Evolutionary conservation across 1,139 yeast genomes (phyloP).

Genomic region (Pichia sp.): DNA sequence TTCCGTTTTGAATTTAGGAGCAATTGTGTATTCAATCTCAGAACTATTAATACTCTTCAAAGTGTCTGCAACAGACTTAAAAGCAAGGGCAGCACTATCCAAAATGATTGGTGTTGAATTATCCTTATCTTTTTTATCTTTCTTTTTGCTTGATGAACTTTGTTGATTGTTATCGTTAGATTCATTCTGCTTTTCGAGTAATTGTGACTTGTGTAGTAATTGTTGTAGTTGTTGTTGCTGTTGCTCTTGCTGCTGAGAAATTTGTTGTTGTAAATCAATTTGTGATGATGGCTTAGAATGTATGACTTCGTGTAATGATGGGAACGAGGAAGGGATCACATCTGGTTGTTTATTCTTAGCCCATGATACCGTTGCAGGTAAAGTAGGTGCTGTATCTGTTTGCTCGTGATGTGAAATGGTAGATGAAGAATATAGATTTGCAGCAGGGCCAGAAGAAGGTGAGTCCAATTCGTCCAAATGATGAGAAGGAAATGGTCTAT

Average conservation of each 20-base stretch:
- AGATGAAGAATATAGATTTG: conserved; percentile 7
- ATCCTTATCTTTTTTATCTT: conserved; percentile 26
- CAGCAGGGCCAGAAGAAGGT: conserved; percentile 10
- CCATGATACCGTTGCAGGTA: conserved; percentile 57
- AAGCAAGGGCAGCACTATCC: conserved; percentile 19
- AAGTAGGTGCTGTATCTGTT: conserved; percentile 26
- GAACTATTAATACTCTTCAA: conserved; percentile 18
- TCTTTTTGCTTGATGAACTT: conserved; percentile 15
- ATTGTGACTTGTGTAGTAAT: conserved; percentile 12
- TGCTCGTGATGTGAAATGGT: not conserved
- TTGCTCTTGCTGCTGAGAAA: conserved; percentile 14
- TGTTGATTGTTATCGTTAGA: conserved; percentile 6
- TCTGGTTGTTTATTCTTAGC: conserved; percentile 28
- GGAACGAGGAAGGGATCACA: conserved; percentile 45
- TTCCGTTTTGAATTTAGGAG: conserved; percentile 15
- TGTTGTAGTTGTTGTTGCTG: conserved; percentile 15
- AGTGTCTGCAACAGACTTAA: conserved; percentile 20
- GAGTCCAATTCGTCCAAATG: conserved; percentile 8
- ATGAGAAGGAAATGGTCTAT: conserved; percentile 25
- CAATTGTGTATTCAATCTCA: conserved; percentile 17
- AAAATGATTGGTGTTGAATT: conserved; percentile 16
- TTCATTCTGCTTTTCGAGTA: conserved; percentile 10
- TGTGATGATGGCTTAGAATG: conserved; percentile 11
- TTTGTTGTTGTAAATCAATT: conserved; percentile 8
- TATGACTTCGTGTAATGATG: conserved; percentile 61